Evolutionary conservation across 176 grass and related monocot genomes (phyloP).

Genomic region (Luzula sylvatica): DNA sequence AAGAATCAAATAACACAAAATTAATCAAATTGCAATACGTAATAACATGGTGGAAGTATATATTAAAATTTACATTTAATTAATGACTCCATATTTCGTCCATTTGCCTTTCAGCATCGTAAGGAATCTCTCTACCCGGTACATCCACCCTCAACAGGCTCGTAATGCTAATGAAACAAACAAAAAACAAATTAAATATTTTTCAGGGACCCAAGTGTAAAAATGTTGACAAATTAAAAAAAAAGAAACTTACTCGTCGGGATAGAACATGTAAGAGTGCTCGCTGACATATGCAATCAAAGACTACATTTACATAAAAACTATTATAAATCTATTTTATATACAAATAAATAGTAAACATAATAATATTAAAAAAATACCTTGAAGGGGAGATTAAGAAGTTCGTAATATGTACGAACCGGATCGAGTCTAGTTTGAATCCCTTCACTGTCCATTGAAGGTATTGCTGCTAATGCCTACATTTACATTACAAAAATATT

Average conservation of each 20-base stretch:
- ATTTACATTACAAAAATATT: constrained; percentile 8
- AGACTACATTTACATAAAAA: constrained; percentile 40
- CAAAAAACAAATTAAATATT: neutral
- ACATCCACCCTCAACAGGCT: constrained; percentile 65
- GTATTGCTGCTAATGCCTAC: constrained; percentile 85
- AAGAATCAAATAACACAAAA: neutral
- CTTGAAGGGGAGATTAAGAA: constrained; percentile 88
- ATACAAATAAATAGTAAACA: constrained; percentile 6
- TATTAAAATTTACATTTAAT: neutral
- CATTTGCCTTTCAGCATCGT: constrained; percentile 69
- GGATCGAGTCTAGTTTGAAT: constrained; percentile 82
- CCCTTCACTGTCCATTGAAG: constrained; percentile 73
- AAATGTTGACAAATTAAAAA: neutral
- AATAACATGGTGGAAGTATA: neutral
- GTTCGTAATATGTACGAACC: constrained; percentile 75
- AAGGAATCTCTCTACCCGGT: constrained; percentile 82
- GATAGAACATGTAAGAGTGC: constrained; percentile 71
- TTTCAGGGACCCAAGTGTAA: neutral
- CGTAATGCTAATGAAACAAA: constrained; percentile 40
- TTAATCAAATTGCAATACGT: neutral
- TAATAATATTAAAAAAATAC: constrained; percentile 19
- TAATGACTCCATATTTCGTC: constrained; percentile 47
- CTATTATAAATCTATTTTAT: neutral
- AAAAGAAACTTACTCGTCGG: constrained; percentile 55
- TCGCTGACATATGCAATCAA: constrained; percentile 78